Percentiles rank a stretch among this genome's conserved stretches.
Evolutionary conservation across 2,329 filamentous ascomycete species (phyloP).

Genomic region (Microsporum ferrugineum): DNA sequence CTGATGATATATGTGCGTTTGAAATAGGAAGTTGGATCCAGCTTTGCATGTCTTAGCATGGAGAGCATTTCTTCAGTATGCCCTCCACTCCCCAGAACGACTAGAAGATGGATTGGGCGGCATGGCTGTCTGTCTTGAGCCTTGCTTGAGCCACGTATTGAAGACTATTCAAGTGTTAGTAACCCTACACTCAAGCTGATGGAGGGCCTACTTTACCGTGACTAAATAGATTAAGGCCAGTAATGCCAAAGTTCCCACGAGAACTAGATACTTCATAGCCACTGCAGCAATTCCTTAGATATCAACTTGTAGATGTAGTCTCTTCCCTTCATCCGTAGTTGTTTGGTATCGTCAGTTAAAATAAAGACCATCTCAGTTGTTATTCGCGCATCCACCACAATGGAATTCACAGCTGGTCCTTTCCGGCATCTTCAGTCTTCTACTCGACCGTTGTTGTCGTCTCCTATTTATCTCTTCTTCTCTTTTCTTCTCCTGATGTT

Average conservation of each 20-base stretch:
- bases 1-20: constrained; percentile 75
- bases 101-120: constrained; percentile 50
- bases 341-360: neutral
- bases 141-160: constrained; percentile 2
- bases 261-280: neutral
- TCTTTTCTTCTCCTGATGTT: neutral
- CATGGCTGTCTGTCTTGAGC: neutral
- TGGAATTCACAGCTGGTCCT: neutral
- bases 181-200: constrained; percentile 16
- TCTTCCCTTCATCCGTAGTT: neutral
- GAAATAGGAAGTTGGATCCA: constrained; percentile 38
- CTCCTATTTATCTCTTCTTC: neutral
- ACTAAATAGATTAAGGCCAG: constrained; percentile 21
- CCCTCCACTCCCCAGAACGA: constrained; percentile 83
- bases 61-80: constrained; percentile 92
- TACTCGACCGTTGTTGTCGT: neutral
- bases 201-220: constrained; percentile 15
- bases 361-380: neutral
- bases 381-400: neutral
- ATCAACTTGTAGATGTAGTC: neutral
- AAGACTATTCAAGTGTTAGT: neutral
- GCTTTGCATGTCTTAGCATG: constrained; percentile 55
- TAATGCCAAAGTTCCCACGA: neutral
- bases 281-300: neutral
- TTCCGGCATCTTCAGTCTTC: neutral